Conservation (phyloP, 208 protist genomes). For the Entamoeba invadens region DNA sequence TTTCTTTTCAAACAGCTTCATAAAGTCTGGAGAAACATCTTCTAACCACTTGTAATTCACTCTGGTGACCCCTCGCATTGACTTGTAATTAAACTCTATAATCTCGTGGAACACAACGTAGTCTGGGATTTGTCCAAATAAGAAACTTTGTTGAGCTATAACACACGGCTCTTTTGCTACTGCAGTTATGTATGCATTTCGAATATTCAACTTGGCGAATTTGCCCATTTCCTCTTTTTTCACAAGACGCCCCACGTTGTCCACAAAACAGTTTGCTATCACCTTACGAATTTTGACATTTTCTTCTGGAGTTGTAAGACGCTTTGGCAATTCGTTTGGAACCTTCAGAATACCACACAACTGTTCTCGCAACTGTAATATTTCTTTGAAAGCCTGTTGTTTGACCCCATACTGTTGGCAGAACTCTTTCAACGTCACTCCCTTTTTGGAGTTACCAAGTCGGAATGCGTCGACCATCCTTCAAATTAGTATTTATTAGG, state of each 20-base stretch:
- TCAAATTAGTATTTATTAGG: conserved; percentile 45
- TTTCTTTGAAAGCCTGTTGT: not conserved
- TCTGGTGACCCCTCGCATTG: not conserved
- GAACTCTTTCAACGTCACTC: not conserved
- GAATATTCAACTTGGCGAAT: not conserved
- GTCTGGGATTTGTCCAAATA: not conserved
- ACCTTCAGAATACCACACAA: not conserved
- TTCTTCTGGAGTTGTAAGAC: not conserved
- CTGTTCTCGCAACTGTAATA: not conserved
- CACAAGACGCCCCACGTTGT: not conserved
- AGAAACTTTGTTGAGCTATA: not conserved
- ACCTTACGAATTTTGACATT: not conserved
- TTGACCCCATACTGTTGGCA: not conserved
- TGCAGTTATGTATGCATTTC: not conserved
- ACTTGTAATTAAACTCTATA: not conserved
- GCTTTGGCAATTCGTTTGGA: not conserved
- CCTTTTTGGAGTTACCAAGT: not conserved
- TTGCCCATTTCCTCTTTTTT: not conserved
- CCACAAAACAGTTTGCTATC: not conserved
- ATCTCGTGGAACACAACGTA: not conserved
- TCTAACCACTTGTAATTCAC: not conserved
- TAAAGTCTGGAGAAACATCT: not conserved
- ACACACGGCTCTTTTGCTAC: not conserved
- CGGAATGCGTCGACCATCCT: not conserved
- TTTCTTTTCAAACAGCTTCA: not conserved